These are phyloP conservation scores for Jamesozyma hellenica DNA, from an alignment of 805 yeast genomes.

Conservation along the genomic window DNA sequence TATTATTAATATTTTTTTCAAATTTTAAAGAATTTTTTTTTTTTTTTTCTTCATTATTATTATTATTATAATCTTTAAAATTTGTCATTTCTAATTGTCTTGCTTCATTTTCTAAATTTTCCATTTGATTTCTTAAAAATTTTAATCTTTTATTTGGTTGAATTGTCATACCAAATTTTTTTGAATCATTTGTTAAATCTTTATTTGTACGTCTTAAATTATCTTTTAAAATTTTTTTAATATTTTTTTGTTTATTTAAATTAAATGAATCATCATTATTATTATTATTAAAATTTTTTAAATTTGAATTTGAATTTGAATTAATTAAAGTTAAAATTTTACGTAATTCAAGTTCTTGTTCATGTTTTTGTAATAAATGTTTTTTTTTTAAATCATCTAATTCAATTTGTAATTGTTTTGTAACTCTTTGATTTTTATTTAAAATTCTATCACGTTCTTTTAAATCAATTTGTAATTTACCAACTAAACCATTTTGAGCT, in stretches of 20 bases:
- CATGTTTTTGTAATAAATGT: slow-evolving; percentile 53
- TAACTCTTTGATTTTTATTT: slow-evolving; percentile 50
- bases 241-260: slow-evolving; percentile 23
- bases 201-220: slow-evolving; percentile 31
- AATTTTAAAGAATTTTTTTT: slow-evolving; percentile 20
- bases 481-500: slow-evolving; percentile 77
- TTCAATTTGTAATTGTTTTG: slow-evolving; percentile 53
- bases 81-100: slow-evolving; percentile 79
- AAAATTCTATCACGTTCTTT: slow-evolving; percentile 62
- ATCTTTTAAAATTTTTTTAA: slow-evolving; percentile 26
- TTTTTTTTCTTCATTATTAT: slow-evolving; percentile 4
- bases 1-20: slow-evolving; percentile 43
- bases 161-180: slow-evolving; percentile 32
- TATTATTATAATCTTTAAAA: slow-evolving; percentile 42
- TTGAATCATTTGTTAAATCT: slow-evolving; percentile 33
- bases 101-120: slow-evolving; percentile 73
- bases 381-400: slow-evolving; percentile 58
- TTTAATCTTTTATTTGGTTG: slow-evolving; percentile 74
- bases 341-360: slow-evolving; percentile 67
- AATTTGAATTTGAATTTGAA: slow-evolving; percentile 28
- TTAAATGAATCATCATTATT: slow-evolving; percentile 8
- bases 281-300: slow-evolving; percentile 5
- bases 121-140: slow-evolving; percentile 74
- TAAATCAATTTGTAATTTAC: slow-evolving; percentile 54
- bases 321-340: slow-evolving; percentile 59